Base-by-base conservation (phyloP, 2,329 filamentous ascomycete genomes). In the Penicillium sp. region DNA sequence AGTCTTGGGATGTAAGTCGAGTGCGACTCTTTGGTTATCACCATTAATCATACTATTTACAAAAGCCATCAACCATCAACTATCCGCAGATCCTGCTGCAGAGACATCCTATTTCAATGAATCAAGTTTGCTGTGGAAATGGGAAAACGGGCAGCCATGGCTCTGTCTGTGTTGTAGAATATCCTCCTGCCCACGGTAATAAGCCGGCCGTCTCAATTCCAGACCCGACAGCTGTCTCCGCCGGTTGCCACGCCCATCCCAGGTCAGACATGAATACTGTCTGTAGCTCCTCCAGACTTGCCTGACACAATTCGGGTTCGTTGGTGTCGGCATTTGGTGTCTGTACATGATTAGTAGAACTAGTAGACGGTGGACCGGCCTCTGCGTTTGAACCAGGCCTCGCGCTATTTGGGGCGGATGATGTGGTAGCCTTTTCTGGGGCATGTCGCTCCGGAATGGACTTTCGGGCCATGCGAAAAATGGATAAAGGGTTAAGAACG, bases 401-500 rank as follows among this genome's bases (percentile, higher is more conserved):
- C 2, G 49, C 46, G 11, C 57, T 60, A 38, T 54, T 60, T 4
- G 56, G 53, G 2, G 50, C 54, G 2, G 60, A 61, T 1, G 54
- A 53, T 1, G 43, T 56, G 7, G 36, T 10, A 2, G 52, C 53
- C 4, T 52, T 61, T 44, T 64, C 62, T 11, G 59, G 60, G 6
- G 61, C 62, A 41, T 64, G 62, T 43, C 57, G 38, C 46, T 65
- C 63, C 2, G 59, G 58, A 10, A 65, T 62, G 9, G 58, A 56
- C 44, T 61, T 64, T 13, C 63, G 55, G 1, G 63, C 62, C 55
- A 65, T 58, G 22, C 62, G 56, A 30, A 59, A 65, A 14, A 65
- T 65, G 6, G 62, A 63, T 11, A 65, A 28, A 1, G 63, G 63
- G 27, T 65, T 63, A 2, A 65, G 55, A 11, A 65, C 63, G 20